These are phyloP conservation scores for Solanum habrochaites DNA, from an alignment of 257 asterid genomes.

Conservation along the genomic window DNA sequence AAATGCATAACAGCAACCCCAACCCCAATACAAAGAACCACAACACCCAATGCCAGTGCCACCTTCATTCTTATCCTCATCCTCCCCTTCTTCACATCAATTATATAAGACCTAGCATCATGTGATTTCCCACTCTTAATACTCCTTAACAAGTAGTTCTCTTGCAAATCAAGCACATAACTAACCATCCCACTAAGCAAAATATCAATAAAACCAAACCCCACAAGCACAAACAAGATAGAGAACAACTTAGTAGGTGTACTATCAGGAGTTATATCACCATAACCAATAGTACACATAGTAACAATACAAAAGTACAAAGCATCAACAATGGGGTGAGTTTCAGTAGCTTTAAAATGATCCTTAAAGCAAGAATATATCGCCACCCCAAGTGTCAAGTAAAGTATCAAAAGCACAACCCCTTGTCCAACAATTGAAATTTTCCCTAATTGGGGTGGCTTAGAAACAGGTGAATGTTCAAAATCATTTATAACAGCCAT, in stretches of 20 bases:
- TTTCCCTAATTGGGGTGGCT: constrained; percentile 44
- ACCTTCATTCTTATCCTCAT: constrained; percentile 97
- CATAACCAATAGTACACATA: constrained; percentile 97
- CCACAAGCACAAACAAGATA: constrained; percentile 77
- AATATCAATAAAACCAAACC: constrained; percentile 86
- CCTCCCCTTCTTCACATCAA: constrained; percentile 95
- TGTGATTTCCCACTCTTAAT: constrained; percentile 40
- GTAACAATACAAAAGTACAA: constrained; percentile 90
- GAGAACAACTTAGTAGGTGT: constrained; percentile 63
- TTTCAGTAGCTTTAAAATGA: constrained; percentile 47
- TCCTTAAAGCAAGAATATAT: constrained; percentile 52
- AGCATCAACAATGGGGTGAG: constrained; percentile 90
- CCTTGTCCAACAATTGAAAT: constrained; percentile 53
- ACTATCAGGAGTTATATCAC: constrained; percentile 82
- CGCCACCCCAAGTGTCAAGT: constrained; percentile 66
- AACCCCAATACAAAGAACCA: constrained; percentile 72
- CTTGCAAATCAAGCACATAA: constrained; percentile 92
- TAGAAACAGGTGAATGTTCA: constrained; percentile 8
- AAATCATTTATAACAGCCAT: constrained; percentile 70
- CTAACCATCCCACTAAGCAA: constrained; percentile 82
- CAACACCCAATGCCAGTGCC: constrained; percentile 78
- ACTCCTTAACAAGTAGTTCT: constrained; percentile 58
- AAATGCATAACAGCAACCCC: constrained; percentile 75
- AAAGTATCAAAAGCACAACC: constrained; percentile 52
- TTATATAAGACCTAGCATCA: constrained; percentile 53